Percentiles rank a stretch among this genome's conserved stretches.
These are phyloP conservation scores for Naganishia sp. DNA, from an alignment of 1,284 basidiomycete genomes.

Conservation along the genomic window DNA sequence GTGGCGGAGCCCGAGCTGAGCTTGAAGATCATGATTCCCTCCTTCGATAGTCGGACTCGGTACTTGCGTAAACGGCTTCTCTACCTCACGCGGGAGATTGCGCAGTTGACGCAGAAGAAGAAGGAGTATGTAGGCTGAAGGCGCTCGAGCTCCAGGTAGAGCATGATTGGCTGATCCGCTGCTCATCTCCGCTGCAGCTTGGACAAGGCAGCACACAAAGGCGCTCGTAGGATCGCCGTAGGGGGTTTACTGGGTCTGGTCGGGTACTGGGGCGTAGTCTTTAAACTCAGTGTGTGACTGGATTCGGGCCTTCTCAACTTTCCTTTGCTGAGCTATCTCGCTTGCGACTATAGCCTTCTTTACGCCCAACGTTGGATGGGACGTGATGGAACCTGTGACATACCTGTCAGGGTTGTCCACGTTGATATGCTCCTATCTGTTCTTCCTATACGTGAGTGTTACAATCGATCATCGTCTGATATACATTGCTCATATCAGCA, in stretches of 20 bases:
- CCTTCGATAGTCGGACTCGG: constrained; percentile 64
- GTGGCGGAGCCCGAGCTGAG: constrained; percentile 42
- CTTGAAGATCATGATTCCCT: constrained; percentile 63
- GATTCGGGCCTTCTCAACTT: constrained; percentile 28
- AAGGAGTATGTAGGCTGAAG: constrained; percentile 40
- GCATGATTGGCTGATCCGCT: not conserved
- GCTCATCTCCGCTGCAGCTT: constrained; percentile 49
- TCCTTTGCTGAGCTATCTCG: constrained; percentile 1
- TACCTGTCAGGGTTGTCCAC: constrained; percentile 65
- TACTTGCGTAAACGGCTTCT: constrained; percentile 62
- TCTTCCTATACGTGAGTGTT: constrained; percentile 40
- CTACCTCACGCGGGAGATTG: constrained; percentile 59
- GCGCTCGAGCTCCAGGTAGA: too few relatives aligned
- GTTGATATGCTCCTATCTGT: constrained; percentile 62
- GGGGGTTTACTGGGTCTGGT: constrained; percentile 63
- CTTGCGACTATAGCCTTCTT: constrained; percentile 39
- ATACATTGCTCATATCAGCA: not conserved
- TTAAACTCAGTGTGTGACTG: constrained; percentile 57
- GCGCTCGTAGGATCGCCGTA: constrained; percentile 62
- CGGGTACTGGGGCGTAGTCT: constrained; percentile 65
- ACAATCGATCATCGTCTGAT: not conserved
- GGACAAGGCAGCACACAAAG: constrained; percentile 62
- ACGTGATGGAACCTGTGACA: constrained; percentile 69
- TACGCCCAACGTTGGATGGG: constrained; percentile 56
- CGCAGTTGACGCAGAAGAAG: constrained; percentile 57